Evolutionary conservation across 2,329 filamentous ascomycete genomes (phyloP), one percentile per base, ranked within the genome.

Genomic region (Gyromitra esculenta): DNA sequence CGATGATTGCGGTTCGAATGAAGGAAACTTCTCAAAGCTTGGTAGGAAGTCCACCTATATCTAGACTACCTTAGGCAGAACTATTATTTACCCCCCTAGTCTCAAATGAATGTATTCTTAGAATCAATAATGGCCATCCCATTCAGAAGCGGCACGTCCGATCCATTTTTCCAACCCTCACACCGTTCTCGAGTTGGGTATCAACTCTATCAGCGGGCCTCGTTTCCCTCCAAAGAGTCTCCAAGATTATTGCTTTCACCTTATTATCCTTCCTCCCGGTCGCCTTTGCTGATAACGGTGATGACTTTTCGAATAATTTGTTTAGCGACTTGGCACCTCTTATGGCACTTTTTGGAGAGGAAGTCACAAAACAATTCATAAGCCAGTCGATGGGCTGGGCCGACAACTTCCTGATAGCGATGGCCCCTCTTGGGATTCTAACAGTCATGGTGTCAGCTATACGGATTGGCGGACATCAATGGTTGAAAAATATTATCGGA

Each of bases 331-430:
- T 80, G 15, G 78, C 77, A 1, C 82, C 82, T 0, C 68, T 85
- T 0, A 77, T 85, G 1, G 78, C 82, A 0, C 80, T 85, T 0
- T 85, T 85, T 39, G 84, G 84, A 4, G 84, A 85, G 43, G 81
- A 82, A 1, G 81, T 84, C 1, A 84, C 84, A 0, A 84, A 83
- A 54, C 83, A 85, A 52, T 85, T 82, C 59, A 79, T 85, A 1
- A 84, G 82, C 76, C 81, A 83, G 69, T 81, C 81, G 11, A 56
- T 78, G 21, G 67, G 60, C 41, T 78, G 71, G 73, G 70, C 64
- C 57, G 86, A 87, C 48, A 84, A 84, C 43, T 78, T 87, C 1
- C 83, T 86, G 2, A 82, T 87, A n/a, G 84, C 86, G 0, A 82
- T 87, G 63, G 85, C 82, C 0, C 86, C 86, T 0, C 73, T 87